Conservation (phyloP, 306 rosid genomes). For the Hippophae tibetana region DNA sequence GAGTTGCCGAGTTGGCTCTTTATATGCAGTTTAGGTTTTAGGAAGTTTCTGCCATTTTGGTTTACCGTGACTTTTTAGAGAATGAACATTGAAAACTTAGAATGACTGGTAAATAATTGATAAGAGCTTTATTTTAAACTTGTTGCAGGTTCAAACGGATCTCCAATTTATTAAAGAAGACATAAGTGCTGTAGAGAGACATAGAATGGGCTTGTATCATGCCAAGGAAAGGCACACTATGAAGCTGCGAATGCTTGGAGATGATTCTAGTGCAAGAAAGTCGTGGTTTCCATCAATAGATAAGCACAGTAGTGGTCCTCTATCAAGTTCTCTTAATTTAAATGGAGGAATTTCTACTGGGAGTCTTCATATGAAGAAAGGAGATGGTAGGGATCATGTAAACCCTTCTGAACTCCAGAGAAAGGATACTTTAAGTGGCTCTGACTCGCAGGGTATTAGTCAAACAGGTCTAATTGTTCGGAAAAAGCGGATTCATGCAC, state of each 20-base stretch:
- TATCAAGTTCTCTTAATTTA: slow-evolving; percentile 42
- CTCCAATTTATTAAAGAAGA: slow-evolving; percentile 91
- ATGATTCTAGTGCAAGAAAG: slow-evolving; percentile 60
- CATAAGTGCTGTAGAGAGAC: slow-evolving; percentile 74
- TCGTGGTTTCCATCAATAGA: slow-evolving; percentile 58
- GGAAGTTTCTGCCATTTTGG: slow-evolving; percentile 5
- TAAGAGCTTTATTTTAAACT: slow-evolving; percentile 11
- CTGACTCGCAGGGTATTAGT: slow-evolving; percentile 53
- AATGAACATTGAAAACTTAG: slow-evolving; percentile 3
- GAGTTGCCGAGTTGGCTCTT: background rate
- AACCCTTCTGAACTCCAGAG: slow-evolving; percentile 47
- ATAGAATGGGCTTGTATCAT: slow-evolving; percentile 67
- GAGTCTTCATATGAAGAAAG: slow-evolving; percentile 46
- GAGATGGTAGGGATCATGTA: slow-evolving; percentile 47
- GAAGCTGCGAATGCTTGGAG: slow-evolving; percentile 66
- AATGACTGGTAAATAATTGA: slow-evolving; percentile 11
- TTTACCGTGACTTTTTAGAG: background rate
- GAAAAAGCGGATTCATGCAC: slow-evolving; percentile 80
- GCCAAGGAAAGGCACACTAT: slow-evolving; percentile 57
- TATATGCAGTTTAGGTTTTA: background rate
- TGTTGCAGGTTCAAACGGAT: slow-evolving; percentile 70
- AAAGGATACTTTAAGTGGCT: slow-evolving; percentile 61
- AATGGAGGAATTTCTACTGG: slow-evolving; percentile 55
- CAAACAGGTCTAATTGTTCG: slow-evolving; percentile 63
- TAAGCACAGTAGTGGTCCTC: slow-evolving; percentile 40